Percentiles rank a stretch among this genome's conserved stretches.
These are phyloP conservation scores for Hypholoma sublateritium DNA, from an alignment of 768 basidiomycete genomes.

Conservation along the genomic window DNA sequence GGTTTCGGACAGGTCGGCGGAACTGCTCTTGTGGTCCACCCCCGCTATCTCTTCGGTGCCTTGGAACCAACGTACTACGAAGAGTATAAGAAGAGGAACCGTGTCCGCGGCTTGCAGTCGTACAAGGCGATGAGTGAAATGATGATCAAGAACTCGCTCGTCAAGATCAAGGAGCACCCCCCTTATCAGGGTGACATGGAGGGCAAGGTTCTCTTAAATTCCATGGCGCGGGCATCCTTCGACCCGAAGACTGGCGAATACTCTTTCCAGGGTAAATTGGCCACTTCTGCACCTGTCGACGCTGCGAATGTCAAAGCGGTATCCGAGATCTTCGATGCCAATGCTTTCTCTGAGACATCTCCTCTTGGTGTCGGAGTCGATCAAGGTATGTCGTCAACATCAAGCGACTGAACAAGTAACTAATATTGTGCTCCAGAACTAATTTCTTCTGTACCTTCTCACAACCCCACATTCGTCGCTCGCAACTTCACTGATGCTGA, in stretches of 20 bases:
- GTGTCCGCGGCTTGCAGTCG: slow-evolving; percentile 61
- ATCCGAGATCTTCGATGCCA: slow-evolving; percentile 47
- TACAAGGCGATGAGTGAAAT: slow-evolving; percentile 95
- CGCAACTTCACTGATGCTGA: slow-evolving; percentile 95
- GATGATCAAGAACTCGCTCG: slow-evolving; percentile 91
- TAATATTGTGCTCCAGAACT: slow-evolving; percentile 53
- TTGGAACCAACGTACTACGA: slow-evolving; percentile 78
- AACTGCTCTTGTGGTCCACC: slow-evolving; percentile 83
- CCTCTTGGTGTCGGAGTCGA: slow-evolving; percentile 85
- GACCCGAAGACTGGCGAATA: slow-evolving; percentile 87
- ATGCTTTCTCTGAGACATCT: slow-evolving; percentile 31
- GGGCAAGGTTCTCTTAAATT: slow-evolving; percentile 84
- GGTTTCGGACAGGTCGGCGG: slow-evolving; percentile 99
- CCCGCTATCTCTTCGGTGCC: slow-evolving; percentile 86
- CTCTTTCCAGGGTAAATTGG: slow-evolving; percentile 68
- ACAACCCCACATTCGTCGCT: slow-evolving; percentile 81
- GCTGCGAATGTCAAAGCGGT: slow-evolving; percentile 68
- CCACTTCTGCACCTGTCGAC: slow-evolving; percentile 53
- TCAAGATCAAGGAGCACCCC: slow-evolving; percentile 92
- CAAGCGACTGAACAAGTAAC: slow-evolving; percentile 6
- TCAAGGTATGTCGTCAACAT: slow-evolving; percentile 53
- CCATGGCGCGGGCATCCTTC: slow-evolving; percentile 80
- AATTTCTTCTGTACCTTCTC: slow-evolving; percentile 88
- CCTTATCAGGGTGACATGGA: slow-evolving; percentile 89
- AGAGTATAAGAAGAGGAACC: slow-evolving; percentile 72